Evolutionary conservation across 2,329 filamentous ascomycete genomes (phyloP).

Genomic region (Didymella arachidicola): DNA sequence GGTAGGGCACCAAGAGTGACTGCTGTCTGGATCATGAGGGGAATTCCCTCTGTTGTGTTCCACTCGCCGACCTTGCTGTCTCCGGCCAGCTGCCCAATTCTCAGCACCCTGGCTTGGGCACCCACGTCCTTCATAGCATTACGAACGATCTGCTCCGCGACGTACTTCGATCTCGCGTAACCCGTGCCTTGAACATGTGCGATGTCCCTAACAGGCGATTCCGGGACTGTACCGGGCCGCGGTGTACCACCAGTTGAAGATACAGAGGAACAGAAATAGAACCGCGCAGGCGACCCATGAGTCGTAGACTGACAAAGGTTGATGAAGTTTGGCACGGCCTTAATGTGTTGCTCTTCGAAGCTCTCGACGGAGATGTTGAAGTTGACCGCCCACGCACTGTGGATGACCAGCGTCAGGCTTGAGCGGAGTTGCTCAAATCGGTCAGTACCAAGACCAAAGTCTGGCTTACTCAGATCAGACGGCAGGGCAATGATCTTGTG

Average conservation of each 20-base stretch:
- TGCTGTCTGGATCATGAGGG: slow-evolving; percentile 59
- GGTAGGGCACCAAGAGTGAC: slow-evolving; percentile 58
- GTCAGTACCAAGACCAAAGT: slow-evolving; percentile 51
- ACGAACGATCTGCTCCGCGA: slow-evolving; percentile 57
- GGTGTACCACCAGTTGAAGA: slow-evolving; percentile 54
- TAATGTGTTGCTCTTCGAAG: slow-evolving; percentile 59
- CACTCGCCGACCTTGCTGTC: slow-evolving; percentile 57
- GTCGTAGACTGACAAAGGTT: slow-evolving; percentile 48
- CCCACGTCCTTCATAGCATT: slow-evolving; percentile 25
- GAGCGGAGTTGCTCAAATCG: slow-evolving; percentile 26
- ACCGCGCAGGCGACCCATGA: slow-evolving; percentile 46
- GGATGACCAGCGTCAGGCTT: slow-evolving; percentile 56
- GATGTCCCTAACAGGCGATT: slow-evolving; percentile 49
- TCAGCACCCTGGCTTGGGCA: slow-evolving; percentile 47
- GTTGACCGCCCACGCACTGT: slow-evolving; percentile 65
- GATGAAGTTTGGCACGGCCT: slow-evolving; percentile 56
- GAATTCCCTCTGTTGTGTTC: slow-evolving; percentile 61
- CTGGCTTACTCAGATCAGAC: slow-evolving; percentile 50
- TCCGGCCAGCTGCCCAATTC: slow-evolving; percentile 58
- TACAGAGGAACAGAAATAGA: slow-evolving; percentile 59
- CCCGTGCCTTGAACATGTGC: slow-evolving; percentile 59
- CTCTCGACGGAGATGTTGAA: slow-evolving; percentile 62
- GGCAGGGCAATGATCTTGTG: slow-evolving; percentile 51
- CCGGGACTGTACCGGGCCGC: slow-evolving; percentile 45
- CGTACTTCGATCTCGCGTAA: slow-evolving; percentile 61